Evolutionary conservation across 1,139 yeast genomes (phyloP).

Genomic region (Blastobotrys elegans): DNA sequence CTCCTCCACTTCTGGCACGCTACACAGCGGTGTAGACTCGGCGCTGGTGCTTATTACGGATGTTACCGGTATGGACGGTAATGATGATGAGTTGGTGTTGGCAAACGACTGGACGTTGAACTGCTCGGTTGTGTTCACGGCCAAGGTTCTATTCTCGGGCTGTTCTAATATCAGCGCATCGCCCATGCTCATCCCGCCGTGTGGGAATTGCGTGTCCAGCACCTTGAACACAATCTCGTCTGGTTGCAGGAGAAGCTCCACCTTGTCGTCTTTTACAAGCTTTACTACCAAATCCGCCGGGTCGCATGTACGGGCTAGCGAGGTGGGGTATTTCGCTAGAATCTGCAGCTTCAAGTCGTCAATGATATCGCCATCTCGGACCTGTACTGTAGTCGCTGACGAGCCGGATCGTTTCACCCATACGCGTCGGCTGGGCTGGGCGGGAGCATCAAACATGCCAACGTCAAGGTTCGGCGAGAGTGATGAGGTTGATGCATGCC

Average conservation of each 20-base stretch:
- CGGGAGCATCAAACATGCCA: background rate
- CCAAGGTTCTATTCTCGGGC: background rate
- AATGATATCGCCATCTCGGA: slow-evolving; percentile 51
- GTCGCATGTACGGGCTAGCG: slow-evolving; percentile 57
- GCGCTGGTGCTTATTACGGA: background rate
- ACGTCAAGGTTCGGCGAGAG: background rate
- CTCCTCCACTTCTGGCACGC: background rate
- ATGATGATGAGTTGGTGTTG: background rate
- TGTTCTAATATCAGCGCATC: slow-evolving; percentile 50
- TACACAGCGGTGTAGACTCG: too few relatives aligned
- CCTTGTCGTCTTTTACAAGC: slow-evolving; percentile 10
- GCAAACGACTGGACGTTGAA: background rate
- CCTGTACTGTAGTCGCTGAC: slow-evolving; percentile 62
- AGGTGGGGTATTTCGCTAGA: slow-evolving; percentile 60
- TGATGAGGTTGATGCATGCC: slow-evolving; percentile 12
- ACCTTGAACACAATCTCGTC: slow-evolving; percentile 59
- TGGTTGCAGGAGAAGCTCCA: slow-evolving; percentile 35
- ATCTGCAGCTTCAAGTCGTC: slow-evolving; percentile 69
- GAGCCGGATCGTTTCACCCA: slow-evolving; percentile 59
- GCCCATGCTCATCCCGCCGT: slow-evolving; percentile 56
- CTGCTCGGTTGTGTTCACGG: background rate
- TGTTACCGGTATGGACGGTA: background rate
- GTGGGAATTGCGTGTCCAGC: slow-evolving; percentile 57
- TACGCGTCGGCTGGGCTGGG: slow-evolving; percentile 37
- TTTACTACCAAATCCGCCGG: slow-evolving; percentile 55